Conservation (phyloP, 345 rosid species). For the Hypericum perforatum region DNA sequence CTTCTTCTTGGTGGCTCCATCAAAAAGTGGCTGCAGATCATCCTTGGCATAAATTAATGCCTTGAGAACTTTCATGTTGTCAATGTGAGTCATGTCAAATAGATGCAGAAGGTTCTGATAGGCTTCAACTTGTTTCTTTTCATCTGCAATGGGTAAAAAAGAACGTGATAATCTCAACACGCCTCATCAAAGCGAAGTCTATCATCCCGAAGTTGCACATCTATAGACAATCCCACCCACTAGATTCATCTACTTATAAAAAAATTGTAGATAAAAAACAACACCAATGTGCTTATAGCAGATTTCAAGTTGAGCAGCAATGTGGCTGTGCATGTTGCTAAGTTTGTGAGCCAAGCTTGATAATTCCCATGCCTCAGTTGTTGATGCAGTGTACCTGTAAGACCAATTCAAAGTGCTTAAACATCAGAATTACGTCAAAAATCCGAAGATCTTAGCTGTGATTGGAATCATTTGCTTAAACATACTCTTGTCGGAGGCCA, state of each 20-base stretch:
- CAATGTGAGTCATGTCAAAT: background rate
- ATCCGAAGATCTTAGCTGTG: background rate
- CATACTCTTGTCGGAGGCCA: conserved; percentile 1
- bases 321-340: conserved; percentile 34
- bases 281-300: conserved; percentile 36
- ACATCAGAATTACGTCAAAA: background rate
- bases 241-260: no score
- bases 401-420: conserved; percentile 6
- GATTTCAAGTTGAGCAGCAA: conserved; percentile 20
- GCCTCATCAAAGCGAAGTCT: no score
- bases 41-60: conserved; percentile 4
- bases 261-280: no score
- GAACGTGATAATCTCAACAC: no score
- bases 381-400: conserved; percentile 37
- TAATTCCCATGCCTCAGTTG: conserved; percentile 62
- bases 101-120: conserved; percentile 2
- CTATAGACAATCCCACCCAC: no score
- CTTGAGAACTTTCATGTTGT: conserved; percentile 4
- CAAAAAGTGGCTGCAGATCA: conserved; percentile 4
- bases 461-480: no score
- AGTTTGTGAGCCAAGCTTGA: conserved; percentile 54
- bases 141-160: background rate
- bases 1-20: conserved; percentile 6
- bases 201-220: no score
- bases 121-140: background rate